These are phyloP conservation scores for Erodium trifolium DNA, from an alignment of 441 rosid species.

Conservation along the genomic window DNA sequence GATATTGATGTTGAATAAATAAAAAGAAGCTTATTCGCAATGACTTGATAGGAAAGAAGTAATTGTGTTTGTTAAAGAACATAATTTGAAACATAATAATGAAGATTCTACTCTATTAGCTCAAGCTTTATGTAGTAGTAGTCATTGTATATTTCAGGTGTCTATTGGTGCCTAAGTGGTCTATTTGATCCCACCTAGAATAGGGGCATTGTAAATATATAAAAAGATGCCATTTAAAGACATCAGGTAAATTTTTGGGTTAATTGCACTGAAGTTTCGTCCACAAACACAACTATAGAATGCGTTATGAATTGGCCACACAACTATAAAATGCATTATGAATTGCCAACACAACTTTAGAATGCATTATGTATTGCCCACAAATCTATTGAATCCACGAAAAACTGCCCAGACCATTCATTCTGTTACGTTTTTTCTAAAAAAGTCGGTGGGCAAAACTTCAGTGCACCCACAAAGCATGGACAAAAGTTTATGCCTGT, in stretches of 20 bases:
- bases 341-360: too few species aligned
- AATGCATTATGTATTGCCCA: too few species aligned
- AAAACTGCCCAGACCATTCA: too few species aligned
- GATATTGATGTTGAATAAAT: background rate
- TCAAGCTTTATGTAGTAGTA: background rate
- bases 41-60: background rate
- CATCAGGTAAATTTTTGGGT: background rate
- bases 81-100: background rate
- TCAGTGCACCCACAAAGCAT: background rate
- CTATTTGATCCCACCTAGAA: slow-evolving; percentile 1
- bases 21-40: background rate
- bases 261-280: background rate
- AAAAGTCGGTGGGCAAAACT: too few species aligned
- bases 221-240: background rate
- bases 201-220: background rate
- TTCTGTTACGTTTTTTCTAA: too few species aligned
- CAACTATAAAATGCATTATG: too few species aligned
- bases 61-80: background rate
- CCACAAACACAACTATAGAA: too few species aligned
- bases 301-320: too few species aligned
- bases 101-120: background rate
- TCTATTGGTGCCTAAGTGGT: too few species aligned
- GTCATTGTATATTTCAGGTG: background rate
- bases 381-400: too few species aligned
- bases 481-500: too few species aligned